Percentiles rank a stretch among this genome's conserved stretches.
phyloP scores from a whole-genome alignment of 1,139 yeast species.

The Kurtzmaniella quercitrusa region DNA sequence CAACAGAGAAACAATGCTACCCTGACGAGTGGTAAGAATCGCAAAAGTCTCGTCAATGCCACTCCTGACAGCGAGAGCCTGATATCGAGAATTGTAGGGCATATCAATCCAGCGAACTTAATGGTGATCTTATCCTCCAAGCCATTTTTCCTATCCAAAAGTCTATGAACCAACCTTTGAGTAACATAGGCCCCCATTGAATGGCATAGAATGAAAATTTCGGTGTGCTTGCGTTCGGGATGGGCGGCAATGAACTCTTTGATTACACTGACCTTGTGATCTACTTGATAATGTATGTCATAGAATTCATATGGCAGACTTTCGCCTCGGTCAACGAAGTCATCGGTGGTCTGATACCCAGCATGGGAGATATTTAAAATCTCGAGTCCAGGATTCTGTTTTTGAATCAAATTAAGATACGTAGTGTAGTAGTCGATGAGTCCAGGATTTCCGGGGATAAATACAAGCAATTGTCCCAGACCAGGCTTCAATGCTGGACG shows the following conservation, averaged over 20 bases:
- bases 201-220: slow-evolving; percentile 51
- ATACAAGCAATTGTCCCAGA: slow-evolving; percentile 30
- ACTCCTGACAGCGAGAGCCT: slow-evolving; percentile 50
- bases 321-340: slow-evolving; percentile 8
- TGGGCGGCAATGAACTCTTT: slow-evolving; percentile 19
- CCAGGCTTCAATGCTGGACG: slow-evolving; percentile 12
- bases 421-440: slow-evolving; percentile 53
- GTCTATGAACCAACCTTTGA: slow-evolving; percentile 41
- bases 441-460: slow-evolving; percentile 72
- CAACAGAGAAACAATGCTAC: slow-evolving; percentile 19
- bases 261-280: slow-evolving; percentile 44
- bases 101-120: slow-evolving; percentile 52
- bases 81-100: slow-evolving; percentile 62
- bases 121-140: slow-evolving; percentile 18
- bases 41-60: slow-evolving; percentile 26
- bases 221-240: slow-evolving; percentile 16
- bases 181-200: slow-evolving; percentile 59
- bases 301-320: slow-evolving; percentile 19
- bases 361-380: slow-evolving; percentile 54
- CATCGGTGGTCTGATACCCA: slow-evolving; percentile 40
- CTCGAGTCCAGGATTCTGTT: slow-evolving; percentile 41
- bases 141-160: slow-evolving; percentile 18
- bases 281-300: slow-evolving; percentile 47
- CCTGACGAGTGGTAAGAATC: slow-evolving; percentile 30
- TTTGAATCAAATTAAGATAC: slow-evolving; percentile 44